Evolutionary conservation across 75 land plant genomes (phyloP).

Genomic region (Picea sitchensis): DNA sequence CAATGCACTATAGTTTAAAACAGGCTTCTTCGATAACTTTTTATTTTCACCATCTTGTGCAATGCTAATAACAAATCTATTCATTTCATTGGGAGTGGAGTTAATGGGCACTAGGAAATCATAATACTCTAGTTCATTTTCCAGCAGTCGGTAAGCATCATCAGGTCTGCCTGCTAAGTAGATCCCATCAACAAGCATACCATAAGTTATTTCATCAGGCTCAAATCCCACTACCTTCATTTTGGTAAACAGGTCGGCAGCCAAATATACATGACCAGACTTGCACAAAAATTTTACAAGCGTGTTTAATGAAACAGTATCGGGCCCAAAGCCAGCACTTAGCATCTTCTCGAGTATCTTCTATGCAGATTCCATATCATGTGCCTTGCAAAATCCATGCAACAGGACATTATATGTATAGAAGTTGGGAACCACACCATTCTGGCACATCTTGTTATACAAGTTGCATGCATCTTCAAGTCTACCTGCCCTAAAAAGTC

Average conservation of each 20-base stretch:
- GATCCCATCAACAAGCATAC: constrained; percentile 11
- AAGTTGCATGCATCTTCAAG: constrained; percentile 30
- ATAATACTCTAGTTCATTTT: background rate
- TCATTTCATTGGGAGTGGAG: background rate
- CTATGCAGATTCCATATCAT: constrained; percentile 16
- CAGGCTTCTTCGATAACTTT: constrained; percentile 1
- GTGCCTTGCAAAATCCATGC: constrained; percentile 18
- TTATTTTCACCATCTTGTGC: background rate
- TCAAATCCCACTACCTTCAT: constrained; percentile 14
- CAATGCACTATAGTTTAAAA: constrained; percentile 4
- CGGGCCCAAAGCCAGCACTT: constrained; percentile 14
- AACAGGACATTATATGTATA: constrained; percentile 35
- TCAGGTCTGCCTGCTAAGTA: constrained; percentile 5
- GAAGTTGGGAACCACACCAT: constrained; percentile 20
- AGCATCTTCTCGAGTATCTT: constrained; percentile 19
- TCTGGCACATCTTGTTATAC: constrained; percentile 41
- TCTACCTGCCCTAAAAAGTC: constrained; percentile 32
- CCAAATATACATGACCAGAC: constrained; percentile 20
- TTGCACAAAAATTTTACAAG: constrained; percentile 23
- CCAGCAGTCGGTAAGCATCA: constrained; percentile 1
- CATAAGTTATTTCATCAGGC: constrained; percentile 25
- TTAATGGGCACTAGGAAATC: background rate
- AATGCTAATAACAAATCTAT: background rate
- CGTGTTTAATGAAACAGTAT: constrained; percentile 27
- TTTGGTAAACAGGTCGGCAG: constrained; percentile 17